Evolutionary conservation across 2,329 filamentous ascomycete species (phyloP), one percentile per base, ranked within the genome.

Genomic region (Xylaria hypoxylon): DNA sequence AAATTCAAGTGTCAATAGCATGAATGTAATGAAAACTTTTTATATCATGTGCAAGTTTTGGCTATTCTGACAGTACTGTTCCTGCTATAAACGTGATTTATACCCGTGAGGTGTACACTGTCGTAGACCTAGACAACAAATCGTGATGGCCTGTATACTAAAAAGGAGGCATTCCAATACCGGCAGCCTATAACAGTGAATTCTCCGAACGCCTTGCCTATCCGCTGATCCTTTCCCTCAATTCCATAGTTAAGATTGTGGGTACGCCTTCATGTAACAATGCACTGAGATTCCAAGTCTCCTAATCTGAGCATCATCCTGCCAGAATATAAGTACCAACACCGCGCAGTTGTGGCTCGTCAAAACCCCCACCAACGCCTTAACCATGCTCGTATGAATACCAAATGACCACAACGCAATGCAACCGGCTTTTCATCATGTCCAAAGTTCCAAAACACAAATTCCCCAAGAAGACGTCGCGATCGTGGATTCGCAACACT

Each of bases 191-290:
- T 24, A 62, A 33, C 5, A 15, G 19, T n/a, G 26, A 17, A 15
- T 56, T 31, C 17, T 48, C 47, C 56, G 22, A 44, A 60, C 62
- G 51, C 40, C 51, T 50, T 42, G 57, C 56, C 13, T 52, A 17
- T 44, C 22, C 47, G 22, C 19, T 47, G 31, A 1, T 44, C 11
- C 44, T 19, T 55, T 38, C 15, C 19, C 55, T 28, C 13, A 15
- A 38, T 4, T 1, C 48, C 40, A n/a, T 59, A 11, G 19, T 28
- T 7, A 19, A 48, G 15, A 47, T 28, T n/a, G 31, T 19, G 13
- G 7, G 35, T 8, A 47, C 28, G 5, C 22, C 44, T 40, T 22
- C 40, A 17, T 19, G 17, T 61, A 24, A 50, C 11, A 15, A 65
- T 47, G 31, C 33, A 6, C 8, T 22, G 5, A 19, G 35, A 56